A percentile compares a stretch with the other conserved stretches of the same genome.
These are phyloP conservation scores for Citrus australasica DNA, from an alignment of 345 rosid genomes.

Conservation along the genomic window DNA sequence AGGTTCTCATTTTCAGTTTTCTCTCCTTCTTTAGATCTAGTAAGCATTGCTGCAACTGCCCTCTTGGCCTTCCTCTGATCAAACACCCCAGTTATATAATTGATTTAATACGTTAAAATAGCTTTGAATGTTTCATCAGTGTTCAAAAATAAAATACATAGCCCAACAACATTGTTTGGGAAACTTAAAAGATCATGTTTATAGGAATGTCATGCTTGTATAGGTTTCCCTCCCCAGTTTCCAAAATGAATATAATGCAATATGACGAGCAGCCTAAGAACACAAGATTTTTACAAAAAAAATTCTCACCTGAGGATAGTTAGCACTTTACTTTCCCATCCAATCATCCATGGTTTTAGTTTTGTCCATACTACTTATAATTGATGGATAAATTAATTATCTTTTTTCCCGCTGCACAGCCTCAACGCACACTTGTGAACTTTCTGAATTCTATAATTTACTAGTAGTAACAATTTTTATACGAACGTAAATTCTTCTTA, in stretches of 20 bases:
- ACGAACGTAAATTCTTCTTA: background rate
- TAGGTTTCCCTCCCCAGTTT: background rate
- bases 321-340: background rate
- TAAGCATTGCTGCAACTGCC: constrained; percentile 95
- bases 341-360: background rate
- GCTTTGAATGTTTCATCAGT: background rate
- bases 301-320: background rate
- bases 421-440: background rate
- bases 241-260: background rate
- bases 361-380: too few relatives aligned
- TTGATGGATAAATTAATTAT: background rate
- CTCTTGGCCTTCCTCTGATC: constrained; percentile 70
- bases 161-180: background rate
- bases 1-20: constrained; percentile 39
- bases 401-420: too few relatives aligned
- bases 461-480: too few relatives aligned
- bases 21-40: constrained; percentile 61
- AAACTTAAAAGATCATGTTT: background rate
- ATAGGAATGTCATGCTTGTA: background rate
- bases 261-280: background rate
- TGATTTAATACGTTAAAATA: background rate
- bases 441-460: background rate
- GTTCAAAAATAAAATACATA: background rate
- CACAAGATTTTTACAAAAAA: background rate
- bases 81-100: background rate